A percentile compares a stretch with the other conserved stretches of the same genome.
Evolutionary conservation across 257 asterid genomes (phyloP).

Genomic region (Solanum rostratum): DNA sequence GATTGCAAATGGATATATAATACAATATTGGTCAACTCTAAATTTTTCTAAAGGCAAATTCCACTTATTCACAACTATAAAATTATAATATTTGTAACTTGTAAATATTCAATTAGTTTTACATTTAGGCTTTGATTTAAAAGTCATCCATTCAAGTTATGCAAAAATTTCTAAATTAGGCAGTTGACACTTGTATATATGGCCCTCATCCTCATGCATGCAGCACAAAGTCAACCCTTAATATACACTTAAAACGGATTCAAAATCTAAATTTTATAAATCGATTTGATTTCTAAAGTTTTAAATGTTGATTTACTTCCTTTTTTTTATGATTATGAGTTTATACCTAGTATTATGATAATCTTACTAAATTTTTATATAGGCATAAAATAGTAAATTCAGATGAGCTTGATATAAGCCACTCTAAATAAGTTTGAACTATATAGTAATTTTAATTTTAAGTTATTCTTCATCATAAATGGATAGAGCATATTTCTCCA

Average conservation of each 20-base stretch:
- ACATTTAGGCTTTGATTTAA: neutral
- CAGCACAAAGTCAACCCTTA: neutral
- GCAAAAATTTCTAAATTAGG: neutral
- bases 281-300: fast-evolving
- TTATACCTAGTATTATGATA: neutral
- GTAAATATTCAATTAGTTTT: neutral
- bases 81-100: neutral
- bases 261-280: neutral
- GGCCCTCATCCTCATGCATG: neutral
- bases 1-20: neutral
- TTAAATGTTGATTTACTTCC: too few relatives aligned
- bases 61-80: neutral
- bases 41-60: neutral
- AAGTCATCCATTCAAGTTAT: neutral
- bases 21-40: neutral
- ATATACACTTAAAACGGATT: fast-evolving
- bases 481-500: neutral
- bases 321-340: neutral
- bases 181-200: neutral
- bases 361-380: neutral
- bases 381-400: fast-evolving
- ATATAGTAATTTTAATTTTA: too few relatives aligned
- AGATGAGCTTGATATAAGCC: neutral
- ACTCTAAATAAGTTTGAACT: neutral
- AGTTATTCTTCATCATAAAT: neutral